Conservation (phyloP, 441 rosid genomes). For the Bocquillonia castaneifolia region DNA sequence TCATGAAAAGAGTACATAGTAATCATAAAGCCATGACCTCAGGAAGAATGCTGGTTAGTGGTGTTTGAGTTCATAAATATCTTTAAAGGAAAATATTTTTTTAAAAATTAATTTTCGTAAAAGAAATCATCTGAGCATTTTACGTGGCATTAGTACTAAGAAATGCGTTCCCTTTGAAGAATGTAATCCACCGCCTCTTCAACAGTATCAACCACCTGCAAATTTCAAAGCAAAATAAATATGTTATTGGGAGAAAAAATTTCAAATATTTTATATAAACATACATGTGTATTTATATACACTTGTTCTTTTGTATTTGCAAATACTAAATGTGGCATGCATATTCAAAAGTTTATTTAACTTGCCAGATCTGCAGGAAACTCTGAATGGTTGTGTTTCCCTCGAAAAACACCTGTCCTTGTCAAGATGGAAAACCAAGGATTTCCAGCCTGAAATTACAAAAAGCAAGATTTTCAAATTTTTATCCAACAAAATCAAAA, state of each 20-base stretch:
- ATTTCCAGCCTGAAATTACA: constrained; percentile 40
- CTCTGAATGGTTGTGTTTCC: constrained; percentile 31
- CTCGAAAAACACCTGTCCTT: constrained; percentile 51
- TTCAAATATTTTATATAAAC: too few species aligned
- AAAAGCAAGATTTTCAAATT: not conserved
- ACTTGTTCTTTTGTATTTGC: too few species aligned
- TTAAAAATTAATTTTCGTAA: too few species aligned
- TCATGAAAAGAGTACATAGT: too few species aligned
- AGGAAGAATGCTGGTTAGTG: too few species aligned
- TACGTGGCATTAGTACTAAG: constrained; percentile 12
- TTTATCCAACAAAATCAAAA: not conserved
- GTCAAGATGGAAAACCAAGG: constrained; percentile 66
- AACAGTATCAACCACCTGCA: constrained; percentile 53
- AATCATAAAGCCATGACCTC: too few species aligned
- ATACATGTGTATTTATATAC: too few species aligned
- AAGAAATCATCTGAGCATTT: too few species aligned
- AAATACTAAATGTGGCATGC: not conserved
- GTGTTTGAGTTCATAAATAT: too few species aligned
- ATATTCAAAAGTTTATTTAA: not conserved
- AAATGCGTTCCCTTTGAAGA: constrained; percentile 32
- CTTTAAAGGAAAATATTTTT: too few species aligned
- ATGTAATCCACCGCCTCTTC: constrained; percentile 54
- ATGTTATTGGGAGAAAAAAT: too few species aligned
- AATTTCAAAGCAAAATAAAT: not conserved
- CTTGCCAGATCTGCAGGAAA: constrained; percentile 53